phyloP scores from a whole-genome alignment of 768 basidiomycete genomes.

The Termitomyces sp. region DNA sequence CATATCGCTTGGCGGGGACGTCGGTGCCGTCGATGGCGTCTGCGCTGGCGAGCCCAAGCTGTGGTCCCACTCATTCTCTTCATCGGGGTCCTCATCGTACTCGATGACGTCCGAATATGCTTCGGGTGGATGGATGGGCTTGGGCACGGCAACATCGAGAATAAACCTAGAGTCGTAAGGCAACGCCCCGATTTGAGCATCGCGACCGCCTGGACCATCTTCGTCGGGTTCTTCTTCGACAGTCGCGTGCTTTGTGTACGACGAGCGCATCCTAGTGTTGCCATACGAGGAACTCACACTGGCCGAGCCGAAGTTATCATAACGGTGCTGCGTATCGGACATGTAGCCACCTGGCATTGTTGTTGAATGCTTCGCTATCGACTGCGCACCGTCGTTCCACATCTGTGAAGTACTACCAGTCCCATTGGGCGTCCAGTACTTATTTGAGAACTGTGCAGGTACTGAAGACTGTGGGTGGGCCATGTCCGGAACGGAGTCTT shows the following conservation, averaged over 20 bases:
- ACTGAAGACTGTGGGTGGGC: slow-evolving; percentile 1
- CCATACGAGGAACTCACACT: background rate
- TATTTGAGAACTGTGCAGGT: background rate
- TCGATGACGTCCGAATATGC: slow-evolving; percentile 33
- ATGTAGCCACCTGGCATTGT: slow-evolving; percentile 7
- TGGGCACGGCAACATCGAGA: slow-evolving; percentile 35
- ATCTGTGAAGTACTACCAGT: slow-evolving; percentile 2
- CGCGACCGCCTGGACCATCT: slow-evolving; percentile 23
- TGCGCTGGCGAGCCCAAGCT: slow-evolving; percentile 18
- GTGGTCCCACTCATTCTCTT: slow-evolving; percentile 13
- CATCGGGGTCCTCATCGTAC: slow-evolving; percentile 20
- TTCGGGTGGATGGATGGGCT: slow-evolving; percentile 32
- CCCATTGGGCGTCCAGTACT: slow-evolving; percentile 13
- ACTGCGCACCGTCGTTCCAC: slow-evolving; percentile 8
- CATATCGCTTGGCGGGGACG: slow-evolving; percentile 20
- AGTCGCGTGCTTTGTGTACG: slow-evolving; percentile 28
- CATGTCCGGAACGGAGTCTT: background rate
- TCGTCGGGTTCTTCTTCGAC: slow-evolving; percentile 44
- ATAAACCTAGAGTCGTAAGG: slow-evolving; percentile 29
- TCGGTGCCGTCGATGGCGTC: slow-evolving; percentile 23
- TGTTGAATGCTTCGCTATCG: background rate
- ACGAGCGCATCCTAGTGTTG: background rate
- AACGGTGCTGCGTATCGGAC: background rate
- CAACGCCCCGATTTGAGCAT: slow-evolving; percentile 21
- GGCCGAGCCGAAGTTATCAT: background rate